Evolutionary conservation across 352 stramenopile species (phyloP), one percentile per base, ranked within the genome.

Genomic region (Bremia lactucae): DNA sequence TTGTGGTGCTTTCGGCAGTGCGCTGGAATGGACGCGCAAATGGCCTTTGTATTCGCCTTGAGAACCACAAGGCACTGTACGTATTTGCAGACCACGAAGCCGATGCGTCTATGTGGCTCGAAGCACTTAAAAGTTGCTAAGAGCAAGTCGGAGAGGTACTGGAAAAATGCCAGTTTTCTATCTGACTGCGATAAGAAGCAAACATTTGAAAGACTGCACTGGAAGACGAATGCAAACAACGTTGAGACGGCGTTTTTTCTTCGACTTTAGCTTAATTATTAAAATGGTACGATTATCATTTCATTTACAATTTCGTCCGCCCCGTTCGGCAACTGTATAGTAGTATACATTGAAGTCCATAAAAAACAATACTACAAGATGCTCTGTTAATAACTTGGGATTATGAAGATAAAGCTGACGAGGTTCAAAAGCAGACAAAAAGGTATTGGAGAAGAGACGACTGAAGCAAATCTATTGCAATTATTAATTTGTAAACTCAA

Each of bases 21-120:
- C 39, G 42, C 5, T 85, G 63, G 65, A 52, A 19, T 10, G 66
- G 59, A 36, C 65, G 69, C 33, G 28, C 45, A 6, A 26, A 77
- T 36, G 67, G 65, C 3, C 50, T 86, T 11, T 69, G 60, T 39
- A 59, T 86, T 26, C 60, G 68, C 13, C 34, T 86, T 7, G 59
- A 62, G 47, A 59, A 68, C 34, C 48, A 73, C 68, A 78, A 72
- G 59, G 60, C 83, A 28, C 39, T 86, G 15, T 64, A 58, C 31
- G 61, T 77, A 53, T 52, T 67, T 38, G 57, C 69, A 0, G 52
- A 61, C 6, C 62, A 75, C 26, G 55, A 62, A 34, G 60, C 42
- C 1, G 69, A 86, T 34, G 59, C 52, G 24, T 53, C 73, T 20
- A 53, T 59, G 45, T 85, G 72, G 72, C 54, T 80, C 42, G 45